Conservation (phyloP, 352 stramenopile genomes). For the Globisporangium carolinianum region DNA sequence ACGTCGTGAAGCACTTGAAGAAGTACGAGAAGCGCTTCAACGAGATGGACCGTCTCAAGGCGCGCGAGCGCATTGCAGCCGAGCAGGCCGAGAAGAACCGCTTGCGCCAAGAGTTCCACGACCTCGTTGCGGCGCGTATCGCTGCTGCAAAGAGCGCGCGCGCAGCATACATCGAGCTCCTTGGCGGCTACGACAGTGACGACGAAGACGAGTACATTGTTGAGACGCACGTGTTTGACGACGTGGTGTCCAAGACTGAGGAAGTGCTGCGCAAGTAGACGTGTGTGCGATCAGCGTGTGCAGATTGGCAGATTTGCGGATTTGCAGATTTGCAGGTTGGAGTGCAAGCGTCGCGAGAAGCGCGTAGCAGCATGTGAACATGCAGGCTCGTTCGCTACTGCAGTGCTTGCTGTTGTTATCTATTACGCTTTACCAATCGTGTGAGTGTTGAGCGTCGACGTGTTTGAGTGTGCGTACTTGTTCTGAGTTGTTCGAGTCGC, state of each 20-base stretch:
- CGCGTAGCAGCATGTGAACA: no score
- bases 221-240: constrained; percentile 66
- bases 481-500: no score
- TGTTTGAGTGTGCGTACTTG: no score
- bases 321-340: no score
- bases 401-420: no score
- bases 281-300: no score
- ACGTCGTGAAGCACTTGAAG: constrained; percentile 96
- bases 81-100: constrained; percentile 68
- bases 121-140: constrained; percentile 46
- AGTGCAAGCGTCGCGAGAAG: no score
- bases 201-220: constrained; percentile 83
- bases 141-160: constrained; percentile 21
- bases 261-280: constrained; percentile 64
- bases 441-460: no score
- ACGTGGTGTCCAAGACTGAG: constrained; percentile 60
- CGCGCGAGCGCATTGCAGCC: constrained; percentile 60
- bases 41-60: constrained; percentile 81
- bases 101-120: constrained; percentile 62
- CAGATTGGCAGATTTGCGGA: no score
- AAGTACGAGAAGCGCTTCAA: constrained; percentile 94
- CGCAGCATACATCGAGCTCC: constrained; percentile 57
- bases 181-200: constrained; percentile 77
- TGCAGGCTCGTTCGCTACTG: no score
- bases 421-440: no score